A percentile compares a stretch with the other conserved stretches of the same genome.
Evolutionary conservation across 495 filamentous ascomycete genomes (phyloP).

Genomic region (Tuber borchii): DNA sequence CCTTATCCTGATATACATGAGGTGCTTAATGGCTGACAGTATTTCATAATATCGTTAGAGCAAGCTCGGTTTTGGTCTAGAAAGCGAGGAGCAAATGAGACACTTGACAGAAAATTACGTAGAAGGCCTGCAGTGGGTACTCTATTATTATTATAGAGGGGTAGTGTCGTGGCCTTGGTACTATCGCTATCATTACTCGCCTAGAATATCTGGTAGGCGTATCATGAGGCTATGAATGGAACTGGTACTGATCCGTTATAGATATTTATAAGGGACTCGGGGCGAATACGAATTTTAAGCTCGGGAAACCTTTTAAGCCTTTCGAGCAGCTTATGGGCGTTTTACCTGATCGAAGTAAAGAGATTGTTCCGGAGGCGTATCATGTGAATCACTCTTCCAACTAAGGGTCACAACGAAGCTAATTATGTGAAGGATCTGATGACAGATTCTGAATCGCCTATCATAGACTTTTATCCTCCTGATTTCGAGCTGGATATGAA

Average conservation of each 20-base stretch:
- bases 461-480: conserved; percentile 95
- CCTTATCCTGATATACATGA: neutral
- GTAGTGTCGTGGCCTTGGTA: conserved; percentile 99
- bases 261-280: conserved; percentile 84
- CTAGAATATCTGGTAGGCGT: conserved; percentile 77
- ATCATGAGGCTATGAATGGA: neutral
- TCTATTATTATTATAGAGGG: conserved; percentile 96
- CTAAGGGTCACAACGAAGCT: neutral
- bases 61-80: conserved; percentile 87
- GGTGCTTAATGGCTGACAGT: neutral
- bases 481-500: conserved; percentile 99
- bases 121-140: conserved; percentile 94
- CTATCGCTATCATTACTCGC: conserved; percentile 92
- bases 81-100: conserved; percentile 72
- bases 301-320: conserved; percentile 89
- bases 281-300: conserved; percentile 82
- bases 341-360: conserved; percentile 91
- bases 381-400: conserved; percentile 44
- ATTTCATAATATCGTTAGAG: conserved; percentile 28
- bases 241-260: conserved; percentile 35
- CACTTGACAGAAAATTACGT: conserved; percentile 93
- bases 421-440: conserved; percentile 57
- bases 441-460: conserved; percentile 84
- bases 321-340: conserved; percentile 99
- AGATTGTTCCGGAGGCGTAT: conserved; percentile 83